Conservation (phyloP, 1,139 yeast species). For the Candida dubliniensis region DNA sequence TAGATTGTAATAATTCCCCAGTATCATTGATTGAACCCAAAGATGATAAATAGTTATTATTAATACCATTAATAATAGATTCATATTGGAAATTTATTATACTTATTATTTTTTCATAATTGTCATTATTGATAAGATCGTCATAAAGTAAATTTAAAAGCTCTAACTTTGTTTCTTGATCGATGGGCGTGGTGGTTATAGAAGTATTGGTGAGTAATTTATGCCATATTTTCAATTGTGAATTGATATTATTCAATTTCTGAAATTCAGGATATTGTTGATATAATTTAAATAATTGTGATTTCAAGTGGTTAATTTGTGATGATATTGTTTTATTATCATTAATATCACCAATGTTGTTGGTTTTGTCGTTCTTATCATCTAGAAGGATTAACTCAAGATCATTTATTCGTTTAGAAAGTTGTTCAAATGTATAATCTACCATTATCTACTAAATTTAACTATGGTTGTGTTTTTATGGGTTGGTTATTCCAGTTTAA, state of each 20-base stretch:
- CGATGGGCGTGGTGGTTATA: too few species aligned
- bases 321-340: slow-evolving; percentile 2
- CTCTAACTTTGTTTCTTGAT: slow-evolving; percentile 18
- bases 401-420: not conserved
- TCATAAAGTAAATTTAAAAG: slow-evolving; percentile 21
- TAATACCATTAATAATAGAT: slow-evolving; percentile 21
- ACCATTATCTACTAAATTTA: slow-evolving; percentile 42
- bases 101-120: slow-evolving; percentile 21
- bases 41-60: slow-evolving; percentile 1
- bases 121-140: slow-evolving; percentile 18
- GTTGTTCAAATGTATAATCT: slow-evolving; percentile 24
- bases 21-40: slow-evolving; percentile 3
- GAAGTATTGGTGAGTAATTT: not conserved
- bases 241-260: slow-evolving; percentile 21
- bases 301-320: slow-evolving; percentile 7
- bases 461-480: slow-evolving; percentile 28
- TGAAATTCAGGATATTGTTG: slow-evolving; percentile 22
- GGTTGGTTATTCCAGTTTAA: too few species aligned
- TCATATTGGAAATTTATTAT: slow-evolving; percentile 24
- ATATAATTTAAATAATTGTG: slow-evolving; percentile 19
- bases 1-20: slow-evolving; percentile 1
- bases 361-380: not conserved
- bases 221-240: slow-evolving; percentile 20
- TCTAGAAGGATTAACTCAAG: not conserved
- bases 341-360: not conserved